These are phyloP conservation scores for Suillus paluster DNA, from an alignment of 768 basidiomycete genomes.

Conservation along the genomic window DNA sequence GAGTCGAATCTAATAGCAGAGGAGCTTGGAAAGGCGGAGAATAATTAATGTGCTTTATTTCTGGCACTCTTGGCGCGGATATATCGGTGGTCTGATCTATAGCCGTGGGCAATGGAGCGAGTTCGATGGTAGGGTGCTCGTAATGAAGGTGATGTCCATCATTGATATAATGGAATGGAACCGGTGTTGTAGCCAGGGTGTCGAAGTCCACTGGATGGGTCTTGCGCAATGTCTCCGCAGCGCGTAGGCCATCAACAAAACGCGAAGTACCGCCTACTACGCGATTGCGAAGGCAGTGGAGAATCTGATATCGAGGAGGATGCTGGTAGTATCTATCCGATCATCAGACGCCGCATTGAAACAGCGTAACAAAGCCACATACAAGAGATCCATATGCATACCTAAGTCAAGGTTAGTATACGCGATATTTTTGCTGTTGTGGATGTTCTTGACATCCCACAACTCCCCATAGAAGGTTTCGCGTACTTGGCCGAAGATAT, in stretches of 20 bases:
- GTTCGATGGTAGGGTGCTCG: conserved; percentile 76
- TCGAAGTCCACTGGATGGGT: conserved; percentile 56
- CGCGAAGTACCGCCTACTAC: conserved; percentile 84
- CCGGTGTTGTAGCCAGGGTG: conserved; percentile 60
- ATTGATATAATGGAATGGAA: conserved; percentile 92
- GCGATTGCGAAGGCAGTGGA: conserved; percentile 88
- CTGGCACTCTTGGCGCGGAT: conserved; percentile 14
- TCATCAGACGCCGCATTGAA: conserved; percentile 12
- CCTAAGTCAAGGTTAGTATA: conserved; percentile 92
- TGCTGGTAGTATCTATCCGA: conserved; percentile 79
- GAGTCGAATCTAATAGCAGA: conserved; percentile 54
- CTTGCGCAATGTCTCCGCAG: conserved; percentile 56
- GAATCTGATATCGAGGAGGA: conserved; percentile 90
- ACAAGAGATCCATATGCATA: conserved; percentile 92
- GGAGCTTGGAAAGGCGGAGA: conserved; percentile 95
- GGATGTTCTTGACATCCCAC: conserved; percentile 85
- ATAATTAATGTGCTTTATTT: conserved; percentile 80
- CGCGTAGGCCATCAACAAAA: conserved; percentile 82
- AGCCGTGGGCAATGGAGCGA: conserved; percentile 33
- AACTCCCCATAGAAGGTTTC: conserved; percentile 88
- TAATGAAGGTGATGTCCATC: conserved; percentile 82
- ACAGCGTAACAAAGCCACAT: conserved; percentile 35
- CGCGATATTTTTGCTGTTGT: conserved; percentile 86
- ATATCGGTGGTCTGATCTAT: conserved; percentile 8
- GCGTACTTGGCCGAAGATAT: conserved; percentile 74